These are phyloP conservation scores for Stemphylium beticola DNA, from an alignment of 2,329 filamentous ascomycete genomes.

Conservation along the genomic window DNA sequence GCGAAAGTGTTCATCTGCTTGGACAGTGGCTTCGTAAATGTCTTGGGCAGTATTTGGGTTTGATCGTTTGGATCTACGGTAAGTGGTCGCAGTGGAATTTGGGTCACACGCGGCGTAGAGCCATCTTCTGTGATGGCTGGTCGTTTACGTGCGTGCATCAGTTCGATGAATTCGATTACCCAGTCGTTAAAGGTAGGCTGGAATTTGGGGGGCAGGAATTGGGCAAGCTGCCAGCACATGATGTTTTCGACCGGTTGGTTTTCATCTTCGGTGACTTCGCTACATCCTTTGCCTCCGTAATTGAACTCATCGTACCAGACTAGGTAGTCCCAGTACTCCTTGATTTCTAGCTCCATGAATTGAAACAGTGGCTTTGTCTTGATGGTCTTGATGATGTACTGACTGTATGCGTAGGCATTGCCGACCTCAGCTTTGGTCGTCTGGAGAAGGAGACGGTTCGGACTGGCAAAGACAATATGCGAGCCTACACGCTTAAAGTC, in stretches of 20 bases:
- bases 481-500: conserved; percentile 96
- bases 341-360: conserved; percentile 95
- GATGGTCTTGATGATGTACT: conserved; percentile 98
- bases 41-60: conserved; percentile 75
- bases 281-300: conserved; percentile 92
- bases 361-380: conserved; percentile 94
- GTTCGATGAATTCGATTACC: conserved; percentile 91
- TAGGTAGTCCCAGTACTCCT: conserved; percentile 99
- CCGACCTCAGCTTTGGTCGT: conserved; percentile 96
- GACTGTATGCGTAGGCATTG: conserved; percentile 94
- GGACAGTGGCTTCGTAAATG: conserved; percentile 87
- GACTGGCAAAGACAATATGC: conserved; percentile 91
- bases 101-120: conserved; percentile 62
- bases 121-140: conserved; percentile 54
- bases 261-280: conserved; percentile 76
- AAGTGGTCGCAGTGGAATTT: conserved; percentile 63
- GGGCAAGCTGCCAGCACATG: conserved; percentile 98
- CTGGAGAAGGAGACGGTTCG: conserved; percentile 87
- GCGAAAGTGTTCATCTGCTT: conserved; percentile 86
- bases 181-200: conserved; percentile 89
- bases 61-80: conserved; percentile 63
- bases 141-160: conserved; percentile 88
- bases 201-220: conserved; percentile 80
- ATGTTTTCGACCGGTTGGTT: conserved; percentile 85
- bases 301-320: conserved; percentile 99